Conservation (phyloP, 441 rosid species). For the Adansonia gregorii region DNA sequence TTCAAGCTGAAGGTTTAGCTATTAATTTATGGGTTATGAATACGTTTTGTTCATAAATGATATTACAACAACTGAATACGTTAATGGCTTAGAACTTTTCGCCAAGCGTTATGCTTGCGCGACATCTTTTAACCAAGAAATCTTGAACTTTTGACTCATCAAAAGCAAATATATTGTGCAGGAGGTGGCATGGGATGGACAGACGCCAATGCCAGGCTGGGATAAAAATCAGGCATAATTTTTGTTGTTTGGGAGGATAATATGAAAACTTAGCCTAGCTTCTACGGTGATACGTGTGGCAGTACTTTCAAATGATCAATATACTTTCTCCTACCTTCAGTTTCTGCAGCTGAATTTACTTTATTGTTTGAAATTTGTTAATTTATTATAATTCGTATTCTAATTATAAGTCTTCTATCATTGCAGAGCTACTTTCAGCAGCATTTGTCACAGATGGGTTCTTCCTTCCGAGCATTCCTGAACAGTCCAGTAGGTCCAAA, state of each 20-base stretch:
- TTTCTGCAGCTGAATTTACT: not conserved
- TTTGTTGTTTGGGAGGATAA: not conserved
- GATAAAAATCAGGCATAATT: not conserved
- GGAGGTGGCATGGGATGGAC: not conserved
- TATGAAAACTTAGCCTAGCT: not conserved
- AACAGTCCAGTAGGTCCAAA: slow-evolving; percentile 97
- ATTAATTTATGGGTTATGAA: not conserved
- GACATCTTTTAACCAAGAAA: not conserved
- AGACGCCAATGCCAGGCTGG: not conserved
- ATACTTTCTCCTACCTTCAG: not conserved
- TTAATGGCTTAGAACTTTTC: not conserved
- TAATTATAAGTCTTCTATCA: not conserved
- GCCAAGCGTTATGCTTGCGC: not conserved
- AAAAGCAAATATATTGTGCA: not conserved
- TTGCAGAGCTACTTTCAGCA: slow-evolving; percentile 18
- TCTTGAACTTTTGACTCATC: not conserved
- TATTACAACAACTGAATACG: not conserved
- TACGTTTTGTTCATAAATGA: not conserved
- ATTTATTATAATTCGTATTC: not conserved
- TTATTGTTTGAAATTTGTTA: not conserved
- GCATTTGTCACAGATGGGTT: slow-evolving; percentile 39
- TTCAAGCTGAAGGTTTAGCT: not conserved
- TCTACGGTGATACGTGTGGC: not conserved
- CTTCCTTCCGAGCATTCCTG: slow-evolving; percentile 76
- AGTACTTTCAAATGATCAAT: not conserved